Conservation (phyloP, 768 basidiomycete species). For the Terana coerulea region DNA sequence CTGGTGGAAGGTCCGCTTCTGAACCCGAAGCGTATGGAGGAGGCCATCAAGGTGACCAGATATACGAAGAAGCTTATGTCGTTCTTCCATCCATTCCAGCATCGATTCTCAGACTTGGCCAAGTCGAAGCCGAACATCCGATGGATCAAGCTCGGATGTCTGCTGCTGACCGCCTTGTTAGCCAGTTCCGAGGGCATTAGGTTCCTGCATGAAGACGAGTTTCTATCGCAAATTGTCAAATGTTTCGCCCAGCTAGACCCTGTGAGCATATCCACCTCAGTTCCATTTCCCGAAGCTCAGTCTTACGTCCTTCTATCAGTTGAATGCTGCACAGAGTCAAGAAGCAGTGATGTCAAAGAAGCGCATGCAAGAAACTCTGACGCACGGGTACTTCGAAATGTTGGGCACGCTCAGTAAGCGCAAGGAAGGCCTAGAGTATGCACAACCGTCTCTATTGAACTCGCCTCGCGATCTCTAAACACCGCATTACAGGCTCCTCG, state of each 20-base stretch:
- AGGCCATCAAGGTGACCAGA: conserved; percentile 86
- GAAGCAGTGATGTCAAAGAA: conserved; percentile 85
- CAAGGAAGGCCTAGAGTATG: conserved; percentile 86
- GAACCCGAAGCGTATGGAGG: conserved; percentile 90
- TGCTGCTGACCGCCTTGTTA: conserved; percentile 78
- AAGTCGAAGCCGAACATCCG: conserved; percentile 65
- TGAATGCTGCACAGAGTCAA: conserved; percentile 65
- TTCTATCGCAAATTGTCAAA: conserved; percentile 78
- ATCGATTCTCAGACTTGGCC: conserved; percentile 81
- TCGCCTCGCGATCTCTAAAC: conserved; percentile 83
- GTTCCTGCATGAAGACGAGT: conserved; percentile 83
- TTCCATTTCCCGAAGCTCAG: neutral
- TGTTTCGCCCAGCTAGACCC: conserved; percentile 93
- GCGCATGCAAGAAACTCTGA: conserved; percentile 76
- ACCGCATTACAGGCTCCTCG: conserved; percentile 58
- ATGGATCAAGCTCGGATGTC: conserved; percentile 86
- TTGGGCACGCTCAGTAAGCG: conserved; percentile 87
- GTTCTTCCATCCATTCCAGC: conserved; percentile 89
- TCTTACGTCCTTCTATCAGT: conserved; percentile 36
- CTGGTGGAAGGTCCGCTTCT: conserved; percentile 89
- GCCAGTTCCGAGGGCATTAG: conserved; percentile 78
- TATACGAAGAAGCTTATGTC: conserved; percentile 89
- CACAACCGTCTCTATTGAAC: conserved; percentile 35
- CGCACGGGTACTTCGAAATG: conserved; percentile 94
- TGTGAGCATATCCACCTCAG: conserved; percentile 39